These are phyloP conservation scores for Penicillium psychrofluorescens DNA, from an alignment of 495 filamentous ascomycete genomes.

Conservation along the genomic window DNA sequence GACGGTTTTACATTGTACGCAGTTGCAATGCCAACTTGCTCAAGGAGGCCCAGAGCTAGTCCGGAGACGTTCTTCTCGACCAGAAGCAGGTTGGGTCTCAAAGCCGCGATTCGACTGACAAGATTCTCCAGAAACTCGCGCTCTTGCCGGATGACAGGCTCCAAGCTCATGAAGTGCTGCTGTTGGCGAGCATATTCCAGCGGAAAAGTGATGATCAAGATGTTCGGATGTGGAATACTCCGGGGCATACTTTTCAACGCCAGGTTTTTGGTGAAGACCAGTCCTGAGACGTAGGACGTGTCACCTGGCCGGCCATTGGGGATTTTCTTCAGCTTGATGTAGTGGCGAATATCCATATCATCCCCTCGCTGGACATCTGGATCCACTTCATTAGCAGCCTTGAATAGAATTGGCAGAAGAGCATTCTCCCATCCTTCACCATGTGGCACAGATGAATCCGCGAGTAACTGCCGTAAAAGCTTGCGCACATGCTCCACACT, in stretches of 20 bases:
- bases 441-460: slow-evolving; percentile 67
- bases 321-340: slow-evolving; percentile 95
- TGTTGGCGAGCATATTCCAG: slow-evolving; percentile 95
- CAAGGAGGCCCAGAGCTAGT: slow-evolving; percentile 77
- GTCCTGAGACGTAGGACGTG: slow-evolving; percentile 87
- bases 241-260: slow-evolving; percentile 94
- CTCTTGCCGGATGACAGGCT: slow-evolving; percentile 95
- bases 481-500: slow-evolving; percentile 83
- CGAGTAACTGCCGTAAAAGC: slow-evolving; percentile 74
- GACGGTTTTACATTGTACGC: slow-evolving; percentile 94
- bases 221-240: slow-evolving; percentile 73
- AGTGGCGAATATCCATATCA: slow-evolving; percentile 97
- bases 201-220: slow-evolving; percentile 89
- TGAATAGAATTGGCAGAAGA: slow-evolving; percentile 81
- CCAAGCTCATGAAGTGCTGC: slow-evolving; percentile 95
- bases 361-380: slow-evolving; percentile 84
- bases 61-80: slow-evolving; percentile 89
- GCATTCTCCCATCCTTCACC: slow-evolving; percentile 80
- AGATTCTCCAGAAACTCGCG: slow-evolving; percentile 90
- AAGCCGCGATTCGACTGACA: slow-evolving; percentile 80
- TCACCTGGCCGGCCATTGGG: slow-evolving; percentile 84
- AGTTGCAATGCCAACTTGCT: slow-evolving; percentile 82
- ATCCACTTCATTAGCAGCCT: slow-evolving; percentile 90
- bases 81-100: slow-evolving; percentile 77
- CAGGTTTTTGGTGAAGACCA: slow-evolving; percentile 95